phyloP scores from a whole-genome alignment of 176 grass and related monocot genomes.

The Urochloa ruziziensis region DNA sequence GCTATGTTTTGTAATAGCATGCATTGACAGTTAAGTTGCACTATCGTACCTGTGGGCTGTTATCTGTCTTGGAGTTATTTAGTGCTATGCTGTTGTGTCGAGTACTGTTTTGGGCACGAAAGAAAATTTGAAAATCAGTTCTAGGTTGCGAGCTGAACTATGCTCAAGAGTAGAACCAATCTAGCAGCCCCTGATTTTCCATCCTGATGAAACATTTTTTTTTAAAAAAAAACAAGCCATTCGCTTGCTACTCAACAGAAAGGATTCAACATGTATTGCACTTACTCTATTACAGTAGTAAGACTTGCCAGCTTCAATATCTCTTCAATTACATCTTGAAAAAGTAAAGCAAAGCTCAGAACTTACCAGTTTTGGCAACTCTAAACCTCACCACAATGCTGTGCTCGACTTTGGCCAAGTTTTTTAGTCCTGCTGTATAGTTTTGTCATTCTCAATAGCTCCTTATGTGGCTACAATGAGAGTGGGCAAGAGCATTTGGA shows the following conservation, averaged over 20 bases:
- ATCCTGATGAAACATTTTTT: neutral
- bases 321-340: too few species aligned
- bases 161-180: neutral
- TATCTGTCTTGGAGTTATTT: neutral
- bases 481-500: too few species aligned
- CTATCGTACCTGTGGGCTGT: neutral
- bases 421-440: too few species aligned
- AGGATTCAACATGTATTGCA: neutral
- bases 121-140: neutral
- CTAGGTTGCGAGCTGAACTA: neutral
- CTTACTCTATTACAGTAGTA: too few species aligned
- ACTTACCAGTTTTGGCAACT: too few species aligned
- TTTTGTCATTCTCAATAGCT: too few species aligned
- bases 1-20: neutral
- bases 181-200: neutral
- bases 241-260: neutral
- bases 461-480: too few species aligned
- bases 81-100: neutral
- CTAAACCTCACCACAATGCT: too few species aligned
- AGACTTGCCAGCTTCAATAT: too few species aligned
- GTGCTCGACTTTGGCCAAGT: too few species aligned
- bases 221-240: neutral
- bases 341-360: too few species aligned
- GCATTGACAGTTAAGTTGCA: neutral
- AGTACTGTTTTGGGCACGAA: neutral